Base-by-base conservation (phyloP, 192 early-diverging fungal species). In the Entophlyctis luteolus region DNA sequence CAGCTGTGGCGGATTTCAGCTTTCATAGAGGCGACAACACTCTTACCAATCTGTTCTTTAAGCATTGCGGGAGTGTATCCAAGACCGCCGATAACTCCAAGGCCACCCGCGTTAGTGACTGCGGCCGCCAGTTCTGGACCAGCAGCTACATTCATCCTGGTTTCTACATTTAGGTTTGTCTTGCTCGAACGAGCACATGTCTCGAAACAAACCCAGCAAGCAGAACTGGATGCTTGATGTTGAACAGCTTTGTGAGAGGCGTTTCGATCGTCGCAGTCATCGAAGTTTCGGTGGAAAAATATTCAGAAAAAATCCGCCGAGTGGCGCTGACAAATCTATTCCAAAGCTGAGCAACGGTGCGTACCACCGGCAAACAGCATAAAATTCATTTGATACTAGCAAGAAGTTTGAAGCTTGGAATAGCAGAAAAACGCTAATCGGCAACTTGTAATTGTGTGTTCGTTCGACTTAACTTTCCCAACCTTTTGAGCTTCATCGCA, bases 51-150 rank as follows among this genome's bases (percentile, higher is more conserved):
- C 36, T 78, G 67, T 36, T 71, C 46, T 10, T 42, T 14, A 4
- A 77, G 66, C 47, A 77, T 52, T 12, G 75, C 70, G 12, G 76
- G 76, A 12, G 76, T 77, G 62, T 68, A 77, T 36, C 59, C 59
- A 23, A 73, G 31, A 16, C 52, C 52, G 38, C 76, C 78, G 22
- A 79, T 77, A 14, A 77, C 72, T 27, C 78, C 76, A 35, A 79
- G 66, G n/a, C 78, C 78, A 4, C 78, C 78, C 35, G 72, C 77
- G 36, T 79, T 79, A 16, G 72, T 71, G 18, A 79, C 78, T 18
- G 78, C 75, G 10, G 76, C 72, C 8, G 68, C 63, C 5, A 77
- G 70, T 53, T 77, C 70, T 2, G 74, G 74, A 3, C 74, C 72
- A 8, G 73, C 72, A 10, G 72, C 72, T 12, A 76, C 73, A 53